Evolutionary conservation across 768 basidiomycete species (phyloP).

Genomic region (Tylopilus vinaceipallidus): DNA sequence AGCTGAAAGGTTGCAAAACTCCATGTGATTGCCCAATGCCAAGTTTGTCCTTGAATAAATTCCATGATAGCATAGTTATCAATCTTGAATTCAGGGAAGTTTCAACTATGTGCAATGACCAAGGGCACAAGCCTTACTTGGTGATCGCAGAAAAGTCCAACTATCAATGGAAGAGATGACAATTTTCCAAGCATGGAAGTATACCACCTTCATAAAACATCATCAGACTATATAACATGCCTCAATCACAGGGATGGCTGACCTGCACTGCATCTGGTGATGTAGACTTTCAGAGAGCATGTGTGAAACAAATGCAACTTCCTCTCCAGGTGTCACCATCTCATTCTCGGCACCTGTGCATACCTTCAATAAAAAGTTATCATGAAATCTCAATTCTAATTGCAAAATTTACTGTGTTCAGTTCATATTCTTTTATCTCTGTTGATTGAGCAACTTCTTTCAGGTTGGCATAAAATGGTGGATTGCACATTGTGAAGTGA

Average conservation of each 20-base stretch:
- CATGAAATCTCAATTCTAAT: background rate
- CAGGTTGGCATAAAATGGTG: conserved; percentile 84
- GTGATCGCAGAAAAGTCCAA: conserved; percentile 48
- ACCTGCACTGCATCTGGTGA: conserved; percentile 58
- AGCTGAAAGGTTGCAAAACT: conserved; percentile 62
- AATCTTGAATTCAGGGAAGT: conserved; percentile 46
- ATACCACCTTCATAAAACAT: conserved; percentile 60
- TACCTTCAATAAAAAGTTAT: conserved; percentile 43
- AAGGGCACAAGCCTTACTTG: conserved; percentile 35
- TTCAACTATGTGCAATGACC: background rate
- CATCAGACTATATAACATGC: background rate
- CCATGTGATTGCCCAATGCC: conserved; percentile 94
- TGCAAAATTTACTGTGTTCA: conserved; percentile 56
- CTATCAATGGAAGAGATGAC: conserved; percentile 64
- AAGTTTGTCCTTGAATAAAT: conserved; percentile 82
- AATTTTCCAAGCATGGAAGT: conserved; percentile 91
- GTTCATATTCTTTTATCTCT: conserved; percentile 58
- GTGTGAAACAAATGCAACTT: conserved; percentile 66
- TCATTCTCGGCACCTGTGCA: conserved; percentile 87
- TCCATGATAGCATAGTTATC: conserved; percentile 84
- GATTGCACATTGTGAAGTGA: conserved; percentile 93
- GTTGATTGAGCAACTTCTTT: conserved; percentile 65
- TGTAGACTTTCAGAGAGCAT: conserved; percentile 77
- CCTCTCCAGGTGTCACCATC: conserved; percentile 89
- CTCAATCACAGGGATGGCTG: background rate